Base-by-base conservation (phyloP, 169 alveolate genomes). In the Plasmodium reichenowi region DNA sequence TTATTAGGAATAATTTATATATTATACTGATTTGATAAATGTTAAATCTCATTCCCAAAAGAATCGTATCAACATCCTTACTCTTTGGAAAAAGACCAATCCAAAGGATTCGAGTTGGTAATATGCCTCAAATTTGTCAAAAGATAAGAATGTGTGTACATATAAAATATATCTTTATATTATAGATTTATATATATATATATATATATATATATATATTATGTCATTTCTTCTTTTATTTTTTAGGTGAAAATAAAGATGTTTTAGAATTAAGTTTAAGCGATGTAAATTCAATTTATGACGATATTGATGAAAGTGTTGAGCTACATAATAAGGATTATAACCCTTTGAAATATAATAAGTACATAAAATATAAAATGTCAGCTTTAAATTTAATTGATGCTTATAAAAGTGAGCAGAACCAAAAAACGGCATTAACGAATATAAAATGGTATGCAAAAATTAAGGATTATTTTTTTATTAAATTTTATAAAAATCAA, bases 81-180 rank as follows among this genome's bases (percentile, higher is more conserved):
- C 95, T 93, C 50, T 89, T 54, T 62, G 95, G 95, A 72, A 93
- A 93, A 83, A 83, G 94, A 50, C 91, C 95, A 17, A 20, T 89
- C 56, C 95, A 93, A 88, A 75, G 95, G 54, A 89, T 93, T 38
- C 89, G 88, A 52, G 95, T 93, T 58, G 94, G 95, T 54, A 92
- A n/a, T n/a, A 92, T 47, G 47, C n/a, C 4, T 56, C 20, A 20
- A 50, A 71, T 72, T 15, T 71, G 71, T 58, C 17, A 32, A 78
- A 88, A 3, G 32, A 47, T 32, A 29, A 29, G 4, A 29, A 52
- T n/a, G n/a, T 74, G 52, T 76, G 43, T 43, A 15, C 17, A 3
- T 75, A 59, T 50, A 24, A 3, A 29, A 29, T 29, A 29, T 29
- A 29, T 29, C 6, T 29, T 29, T 29, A 29, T 29, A 29, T n/a